Base-by-base conservation (phyloP, 2,329 filamentous ascomycete genomes). In the Diaporthe sp. region DNA sequence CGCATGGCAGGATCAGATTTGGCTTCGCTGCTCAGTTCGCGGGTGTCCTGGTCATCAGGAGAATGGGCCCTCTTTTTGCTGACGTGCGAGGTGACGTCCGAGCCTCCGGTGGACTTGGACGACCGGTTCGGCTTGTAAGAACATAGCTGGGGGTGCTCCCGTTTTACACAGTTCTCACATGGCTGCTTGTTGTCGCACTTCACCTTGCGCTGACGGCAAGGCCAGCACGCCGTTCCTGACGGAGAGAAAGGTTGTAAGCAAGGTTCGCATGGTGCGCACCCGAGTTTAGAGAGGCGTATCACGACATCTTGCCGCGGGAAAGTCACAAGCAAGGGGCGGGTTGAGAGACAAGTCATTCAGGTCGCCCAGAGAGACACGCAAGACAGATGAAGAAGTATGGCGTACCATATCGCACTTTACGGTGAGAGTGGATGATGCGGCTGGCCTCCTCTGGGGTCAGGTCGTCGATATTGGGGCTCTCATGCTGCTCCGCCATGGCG, bases 181-280 rank as follows among this genome's bases (percentile, higher is more conserved):
- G 91, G 91, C 79, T 91, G 88, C 81, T 92, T 90, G 82, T 92
- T 92, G 83, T 92, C 91, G 81, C 91, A 93, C 83, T 92, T 92
- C 54, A 93, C 91, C 82, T 93, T 92, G 77, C 91, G 87, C 82
- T 92, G 91, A 60, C 91, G 87, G 80, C 91, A 93, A 17, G 91
- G 91, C 90, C 91, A 93, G 79, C 91, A 93, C 6, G 90, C 90
- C 55, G 90, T 92, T 74, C 89, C 89, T 91, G 78, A 5, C 22
- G 72, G 77, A 28, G 58, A 35, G 30, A 28, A 42, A 7, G 42
- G 25, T 42, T 17, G 69, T 72, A 52, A 45, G 35, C 40, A 52
- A 22, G 47, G 22, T 50, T 72, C 38, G 38, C 33, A 66, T 7
- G 55, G 13, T n/a, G 45, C 47, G 28, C 30, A 22, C 35, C 8